These are phyloP conservation scores for Lasiosphaeris hirsuta DNA, from an alignment of 495 filamentous ascomycete species.

Conservation along the genomic window DNA sequence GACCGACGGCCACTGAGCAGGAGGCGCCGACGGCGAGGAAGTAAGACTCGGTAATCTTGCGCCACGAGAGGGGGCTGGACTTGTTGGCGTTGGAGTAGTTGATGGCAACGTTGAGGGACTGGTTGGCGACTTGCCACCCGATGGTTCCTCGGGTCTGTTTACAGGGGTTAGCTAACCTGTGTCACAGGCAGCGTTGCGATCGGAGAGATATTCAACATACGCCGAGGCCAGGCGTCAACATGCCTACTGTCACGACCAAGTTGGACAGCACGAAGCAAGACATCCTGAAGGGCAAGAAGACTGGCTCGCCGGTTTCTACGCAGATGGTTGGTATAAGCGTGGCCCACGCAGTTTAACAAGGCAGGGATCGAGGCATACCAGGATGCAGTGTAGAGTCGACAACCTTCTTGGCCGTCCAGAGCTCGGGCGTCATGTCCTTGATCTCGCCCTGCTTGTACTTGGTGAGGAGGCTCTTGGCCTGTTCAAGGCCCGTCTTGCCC, in stretches of 20 bases:
- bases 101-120: conserved; percentile 96
- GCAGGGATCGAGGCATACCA: conserved; percentile 56
- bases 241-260: conserved; percentile 92
- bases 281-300: conserved; percentile 95
- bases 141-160: conserved; percentile 77
- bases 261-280: conserved; percentile 93
- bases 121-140: conserved; percentile 93
- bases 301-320: conserved; percentile 83
- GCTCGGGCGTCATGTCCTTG: conserved; percentile 75
- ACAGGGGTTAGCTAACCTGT: conserved; percentile 10
- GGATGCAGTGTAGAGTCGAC: conserved; percentile 95
- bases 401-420: conserved; percentile 95
- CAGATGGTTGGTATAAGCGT: conserved; percentile 12
- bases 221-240: conserved; percentile 83
- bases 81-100: conserved; percentile 98
- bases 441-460: conserved; percentile 79
- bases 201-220: conserved; percentile 41
- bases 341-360: not conserved
- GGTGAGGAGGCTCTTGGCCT: conserved; percentile 73
- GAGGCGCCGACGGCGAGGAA: conserved; percentile 86
- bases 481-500: conserved; percentile 69
- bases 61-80: conserved; percentile 75
- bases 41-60: conserved; percentile 84
- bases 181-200: not conserved
- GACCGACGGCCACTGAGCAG: conserved; percentile 88